These are phyloP conservation scores for Trichoderma orchidacearum DNA, from an alignment of 495 filamentous ascomycete species.

Conservation along the genomic window DNA sequence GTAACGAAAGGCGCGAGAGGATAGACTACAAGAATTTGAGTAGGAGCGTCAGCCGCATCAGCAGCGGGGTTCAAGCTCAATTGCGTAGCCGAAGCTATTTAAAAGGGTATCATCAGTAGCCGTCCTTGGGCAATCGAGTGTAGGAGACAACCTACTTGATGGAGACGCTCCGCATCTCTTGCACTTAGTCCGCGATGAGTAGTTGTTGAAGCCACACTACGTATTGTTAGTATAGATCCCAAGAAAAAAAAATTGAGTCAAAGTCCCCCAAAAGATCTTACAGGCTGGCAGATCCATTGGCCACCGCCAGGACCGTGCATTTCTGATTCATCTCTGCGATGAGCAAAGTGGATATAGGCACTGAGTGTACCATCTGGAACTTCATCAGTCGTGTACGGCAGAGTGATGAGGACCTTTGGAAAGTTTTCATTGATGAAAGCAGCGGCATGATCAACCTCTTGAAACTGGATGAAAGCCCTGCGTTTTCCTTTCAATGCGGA, in stretches of 20 bases:
- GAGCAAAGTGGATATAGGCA: slow-evolving; percentile 45
- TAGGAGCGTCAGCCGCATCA: slow-evolving; percentile 66
- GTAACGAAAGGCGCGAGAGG: slow-evolving; percentile 60
- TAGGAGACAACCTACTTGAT: slow-evolving; percentile 40
- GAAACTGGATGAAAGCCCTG: slow-evolving; percentile 4
- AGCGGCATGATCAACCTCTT: slow-evolving; percentile 1
- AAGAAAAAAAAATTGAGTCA: not conserved
- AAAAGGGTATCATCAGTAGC: slow-evolving; percentile 10
- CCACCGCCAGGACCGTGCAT: slow-evolving; percentile 40
- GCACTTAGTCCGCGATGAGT: slow-evolving; percentile 52
- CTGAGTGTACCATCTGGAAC: slow-evolving; percentile 23
- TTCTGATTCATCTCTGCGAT: slow-evolving; percentile 41
- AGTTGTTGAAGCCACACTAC: slow-evolving; percentile 65
- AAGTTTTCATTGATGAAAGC: slow-evolving; percentile 2
- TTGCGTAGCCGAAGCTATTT: slow-evolving; percentile 4
- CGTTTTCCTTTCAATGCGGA: not conserved
- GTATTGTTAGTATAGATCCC: slow-evolving; percentile 5
- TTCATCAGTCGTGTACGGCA: slow-evolving; percentile 5
- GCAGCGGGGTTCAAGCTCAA: slow-evolving; percentile 53
- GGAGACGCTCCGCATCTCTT: slow-evolving; percentile 61
- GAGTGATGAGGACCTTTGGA: slow-evolving; percentile 1
- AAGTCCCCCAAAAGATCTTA: slow-evolving; percentile 21
- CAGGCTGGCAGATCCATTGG: slow-evolving; percentile 66
- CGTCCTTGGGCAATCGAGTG: slow-evolving; percentile 3
- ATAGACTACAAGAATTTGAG: slow-evolving; percentile 70